Base-by-base conservation (phyloP, 1,284 basidiomycete genomes). In the Melanopsichium pennsylvanicum region DNA sequence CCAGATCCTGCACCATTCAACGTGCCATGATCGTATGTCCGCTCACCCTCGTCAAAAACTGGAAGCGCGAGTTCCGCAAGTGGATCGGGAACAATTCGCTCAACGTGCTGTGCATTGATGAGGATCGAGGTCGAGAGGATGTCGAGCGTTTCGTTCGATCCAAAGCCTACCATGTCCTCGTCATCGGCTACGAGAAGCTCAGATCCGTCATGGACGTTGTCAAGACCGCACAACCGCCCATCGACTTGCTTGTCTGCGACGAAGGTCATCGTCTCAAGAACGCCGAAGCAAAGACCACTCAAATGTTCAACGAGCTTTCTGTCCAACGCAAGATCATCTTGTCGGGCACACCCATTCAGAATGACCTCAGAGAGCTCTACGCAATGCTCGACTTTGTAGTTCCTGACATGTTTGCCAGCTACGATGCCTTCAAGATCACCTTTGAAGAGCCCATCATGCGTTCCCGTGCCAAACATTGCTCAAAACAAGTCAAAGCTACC, bases 231-330 rank as follows among this genome's bases (percentile, higher is more conserved):
- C 57, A 68, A 21, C 93, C 93, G 10, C 89, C 90, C 1, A 91
- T 99, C 69, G 96, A 91, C 7, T 84, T 99, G 2, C 89, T 99
- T 60, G 86, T 99, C 25, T 97, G 95, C 74, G 96, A 99, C 78
- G 96, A 99, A 85, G 92, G 94, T 2, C 96, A 99, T 81, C 86
- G 95, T 22, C 85, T 99, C 31, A 98, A 97, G 79, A 93, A 93
- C 13, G 89, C 91, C 4, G 89, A 88, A 61, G 93, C 91, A 76
- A 96, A 97, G 84, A 97, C 93, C 0, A 90, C 90, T 1, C 86
- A 86, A 45, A 91, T 93, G 87, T 95, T 97, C 77, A 88, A 91
- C 61, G 86, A 86, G 13, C 84, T 99, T 32, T 84, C 84, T 47
- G 92, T 91, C 2, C 85, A 85, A 5, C 85, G 91, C 21, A 84